phyloP scores from a whole-genome alignment of 129 eudicot species.

The Ambrosia artemisiifolia region DNA sequence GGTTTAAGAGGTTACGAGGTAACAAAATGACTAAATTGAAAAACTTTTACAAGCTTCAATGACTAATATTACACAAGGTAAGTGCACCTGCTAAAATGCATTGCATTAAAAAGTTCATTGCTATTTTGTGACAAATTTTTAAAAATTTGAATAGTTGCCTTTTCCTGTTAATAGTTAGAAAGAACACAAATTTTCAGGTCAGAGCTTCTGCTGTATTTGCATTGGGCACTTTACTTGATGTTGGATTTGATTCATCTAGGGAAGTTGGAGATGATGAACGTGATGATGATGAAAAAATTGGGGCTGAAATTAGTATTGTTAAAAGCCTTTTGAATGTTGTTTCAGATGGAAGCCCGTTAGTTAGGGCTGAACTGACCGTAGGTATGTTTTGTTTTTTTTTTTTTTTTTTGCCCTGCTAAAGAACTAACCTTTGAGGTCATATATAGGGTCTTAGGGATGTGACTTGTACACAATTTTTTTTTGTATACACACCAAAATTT shows the following conservation, averaged over 20 bases:
- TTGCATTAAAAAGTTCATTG: neutral
- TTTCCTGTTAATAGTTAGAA: neutral
- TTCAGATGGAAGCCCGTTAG: constrained; percentile 97
- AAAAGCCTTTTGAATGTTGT: constrained; percentile 77
- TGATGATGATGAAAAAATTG: constrained; percentile 93
- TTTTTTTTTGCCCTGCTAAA: neutral
- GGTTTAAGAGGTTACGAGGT: too few relatives aligned
- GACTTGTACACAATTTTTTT: neutral
- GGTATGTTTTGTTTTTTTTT: constrained; percentile 47
- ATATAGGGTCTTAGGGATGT: neutral
- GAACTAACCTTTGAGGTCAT: constrained; percentile 8
- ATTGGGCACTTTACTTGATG: constrained; percentile 83
- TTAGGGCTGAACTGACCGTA: constrained; percentile 92
- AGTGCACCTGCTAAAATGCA: too few relatives aligned
- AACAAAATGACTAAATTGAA: too few relatives aligned
- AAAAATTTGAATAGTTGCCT: neutral
- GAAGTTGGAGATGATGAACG: constrained; percentile 80
- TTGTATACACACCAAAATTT: neutral
- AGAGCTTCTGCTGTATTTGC: constrained; percentile 99
- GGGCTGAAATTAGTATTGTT: constrained; percentile 70
- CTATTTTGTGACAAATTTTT: neutral
- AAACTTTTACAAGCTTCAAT: too few relatives aligned
- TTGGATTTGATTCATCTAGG: constrained; percentile 78
- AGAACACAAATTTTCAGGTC: constrained; percentile 48
- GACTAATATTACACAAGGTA: too few relatives aligned